phyloP scores from a whole-genome alignment of 495 filamentous ascomycete species.

The Hypoxylon fragiforme region DNA sequence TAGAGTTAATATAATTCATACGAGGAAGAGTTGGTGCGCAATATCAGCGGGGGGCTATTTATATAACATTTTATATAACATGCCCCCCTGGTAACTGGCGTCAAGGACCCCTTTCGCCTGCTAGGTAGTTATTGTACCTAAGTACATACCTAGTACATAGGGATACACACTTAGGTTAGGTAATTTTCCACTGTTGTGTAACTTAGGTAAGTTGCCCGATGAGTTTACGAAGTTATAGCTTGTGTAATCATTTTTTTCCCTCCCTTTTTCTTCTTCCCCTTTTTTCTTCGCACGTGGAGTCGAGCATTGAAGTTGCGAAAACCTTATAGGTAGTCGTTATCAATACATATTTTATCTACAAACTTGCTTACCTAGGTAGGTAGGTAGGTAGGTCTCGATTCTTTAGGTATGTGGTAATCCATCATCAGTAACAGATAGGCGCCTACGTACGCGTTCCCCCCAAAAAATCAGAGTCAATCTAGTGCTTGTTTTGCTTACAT shows the following conservation, averaged over 20 bases:
- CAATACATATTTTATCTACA: too few relatives aligned
- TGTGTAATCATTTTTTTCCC: too few relatives aligned
- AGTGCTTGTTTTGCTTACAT: conserved; percentile 6
- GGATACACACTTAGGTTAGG: conserved; percentile 2
- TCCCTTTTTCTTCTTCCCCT: too few relatives aligned
- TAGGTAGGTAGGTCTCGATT: not conserved
- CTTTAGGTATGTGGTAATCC: not conserved
- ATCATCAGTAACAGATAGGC: too few relatives aligned
- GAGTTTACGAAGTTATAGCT: too few relatives aligned
- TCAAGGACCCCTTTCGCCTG: too few relatives aligned
- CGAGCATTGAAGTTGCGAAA: not conserved
- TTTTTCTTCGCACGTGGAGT: conserved; percentile 21
- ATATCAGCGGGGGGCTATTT: conserved; percentile 6
- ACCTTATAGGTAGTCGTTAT: too few relatives aligned
- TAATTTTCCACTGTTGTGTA: too few relatives aligned
- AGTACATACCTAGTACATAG: conserved; percentile 1
- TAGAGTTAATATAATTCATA: conserved; percentile 15
- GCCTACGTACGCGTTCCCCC: too few relatives aligned
- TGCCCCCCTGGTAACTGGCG: too few relatives aligned
- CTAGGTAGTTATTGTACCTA: conserved; percentile 1
- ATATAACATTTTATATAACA: conserved; percentile 2
- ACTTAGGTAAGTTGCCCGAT: too few relatives aligned
- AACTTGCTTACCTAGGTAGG: too few relatives aligned
- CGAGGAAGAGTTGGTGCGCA: conserved; percentile 4
- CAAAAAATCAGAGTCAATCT: conserved; percentile 1